Base-by-base conservation (phyloP, 2,329 filamentous ascomycete genomes). In the Metarhizium rileyi region DNA sequence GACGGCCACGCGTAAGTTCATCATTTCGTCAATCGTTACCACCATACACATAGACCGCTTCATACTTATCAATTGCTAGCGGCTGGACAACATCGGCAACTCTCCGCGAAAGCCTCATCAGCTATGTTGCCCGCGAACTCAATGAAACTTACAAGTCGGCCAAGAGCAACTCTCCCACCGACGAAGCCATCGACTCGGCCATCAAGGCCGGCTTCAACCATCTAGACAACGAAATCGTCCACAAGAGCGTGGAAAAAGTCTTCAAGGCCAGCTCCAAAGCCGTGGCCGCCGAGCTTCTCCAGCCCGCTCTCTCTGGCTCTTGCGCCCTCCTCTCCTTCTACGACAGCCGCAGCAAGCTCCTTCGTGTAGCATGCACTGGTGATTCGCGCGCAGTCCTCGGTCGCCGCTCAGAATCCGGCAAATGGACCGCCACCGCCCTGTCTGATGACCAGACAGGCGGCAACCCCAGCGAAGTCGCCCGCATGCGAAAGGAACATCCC, bases 61-160 rank as follows among this genome's bases (percentile, higher is more conserved):
- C 27, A 59, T 41, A 36, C 58, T 50, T 44, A 9, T 9, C 3
- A 4, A 14, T 57, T n/a, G 27, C 50, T 58, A 94, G 89, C 43
- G 93, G 93, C 58, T 98, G 93, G 93, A 96, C 93, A 4, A 98
- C 93, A 6, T 97, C 93, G 36, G 93, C 93, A 20, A 97, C 95
- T 63, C 74, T 98, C 52, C 86, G 93, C 51, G 90, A 98, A 67
- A 85, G 87, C 14, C 77, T 98, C 50, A 96, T 98, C 58, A 89
- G 80, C 56, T 95, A 87, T 61, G 93, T 98, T 44, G 91, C 90
- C 26, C 82, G 90, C 48, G 93, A 98, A 69, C 78, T 98, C 41
- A 96, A 96, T 67, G 76, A 80, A 10, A 96, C 91, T 2, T 97
- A 96, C 74, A 90, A 90, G 63, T 78, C 86, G 20, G 83, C 75